A percentile compares a stretch with the other conserved stretches of the same genome.
Conservation (phyloP, 2,329 filamentous ascomycete species). For the Pyrenochaeta sp. region DNA sequence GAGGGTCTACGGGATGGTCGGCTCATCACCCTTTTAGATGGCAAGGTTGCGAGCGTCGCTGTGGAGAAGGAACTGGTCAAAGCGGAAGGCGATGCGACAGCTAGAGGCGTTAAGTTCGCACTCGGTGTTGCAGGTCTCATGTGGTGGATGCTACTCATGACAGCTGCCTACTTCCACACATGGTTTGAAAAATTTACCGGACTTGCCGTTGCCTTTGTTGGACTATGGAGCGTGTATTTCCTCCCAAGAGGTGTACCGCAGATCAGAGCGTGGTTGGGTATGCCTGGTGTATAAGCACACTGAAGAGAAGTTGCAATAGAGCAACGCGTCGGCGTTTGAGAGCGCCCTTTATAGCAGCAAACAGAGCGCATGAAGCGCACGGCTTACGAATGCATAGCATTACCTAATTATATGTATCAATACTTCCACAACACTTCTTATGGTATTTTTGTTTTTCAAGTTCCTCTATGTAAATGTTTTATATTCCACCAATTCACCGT, state of each 20-base stretch:
- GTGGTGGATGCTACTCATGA: constrained; percentile 98
- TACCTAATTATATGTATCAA: no score
- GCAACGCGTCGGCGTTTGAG: no score
- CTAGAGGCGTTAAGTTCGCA: constrained; percentile 63
- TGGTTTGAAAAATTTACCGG: constrained; percentile 88
- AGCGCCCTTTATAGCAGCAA: background rate
- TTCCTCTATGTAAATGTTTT: no score
- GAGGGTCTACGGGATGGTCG: constrained; percentile 67
- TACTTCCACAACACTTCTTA: no score
- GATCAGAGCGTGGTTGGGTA: constrained; percentile 54
- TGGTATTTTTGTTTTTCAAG: no score
- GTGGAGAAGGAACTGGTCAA: constrained; percentile 53
- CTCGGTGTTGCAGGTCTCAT: constrained; percentile 72
- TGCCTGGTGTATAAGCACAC: constrained; percentile 54
- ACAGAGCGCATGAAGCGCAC: background rate
- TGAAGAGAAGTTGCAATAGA: no score
- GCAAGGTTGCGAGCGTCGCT: constrained; percentile 62
- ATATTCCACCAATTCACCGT: no score
- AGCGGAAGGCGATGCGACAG: constrained; percentile 49
- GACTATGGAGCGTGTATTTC: constrained; percentile 58
- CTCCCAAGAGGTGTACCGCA: constrained; percentile 55
- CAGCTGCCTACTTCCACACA: constrained; percentile 96
- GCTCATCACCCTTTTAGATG: constrained; percentile 71
- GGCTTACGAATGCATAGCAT: background rate
- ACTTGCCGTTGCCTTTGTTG: constrained; percentile 56